A percentile compares a stretch with the other conserved stretches of the same genome.
phyloP scores from a whole-genome alignment of 2,329 filamentous ascomycete genomes.

The Neophaeococcomyces mojaviensis region DNA sequence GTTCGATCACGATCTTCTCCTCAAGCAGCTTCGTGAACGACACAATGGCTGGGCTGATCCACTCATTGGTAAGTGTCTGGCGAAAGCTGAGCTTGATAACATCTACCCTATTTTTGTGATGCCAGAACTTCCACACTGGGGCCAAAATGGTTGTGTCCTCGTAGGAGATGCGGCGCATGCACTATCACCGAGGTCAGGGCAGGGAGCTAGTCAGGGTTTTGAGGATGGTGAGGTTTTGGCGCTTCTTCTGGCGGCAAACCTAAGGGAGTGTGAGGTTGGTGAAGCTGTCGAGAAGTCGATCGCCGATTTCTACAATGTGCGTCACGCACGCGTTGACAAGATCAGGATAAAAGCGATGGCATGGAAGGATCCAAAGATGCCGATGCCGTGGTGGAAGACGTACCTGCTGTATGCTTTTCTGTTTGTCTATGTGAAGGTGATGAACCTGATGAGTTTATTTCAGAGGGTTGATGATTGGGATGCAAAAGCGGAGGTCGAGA shows the following conservation, averaged over 20 bases:
- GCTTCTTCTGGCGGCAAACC: background rate
- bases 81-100: constrained; percentile 31
- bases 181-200: background rate
- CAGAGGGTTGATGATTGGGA: background rate
- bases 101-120: constrained; percentile 44
- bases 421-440: background rate
- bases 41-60: constrained; percentile 40
- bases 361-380: constrained; percentile 2
- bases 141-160: constrained; percentile 36
- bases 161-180: constrained; percentile 51
- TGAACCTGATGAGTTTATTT: background rate
- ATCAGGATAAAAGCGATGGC: constrained; percentile 1
- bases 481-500: constrained; percentile 1
- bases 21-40: constrained; percentile 27
- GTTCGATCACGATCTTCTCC: constrained; percentile 24
- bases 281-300: background rate
- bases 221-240: background rate
- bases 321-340: background rate
- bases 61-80: constrained; percentile 33
- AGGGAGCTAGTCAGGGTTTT: constrained; percentile 1
- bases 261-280: background rate
- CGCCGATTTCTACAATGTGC: background rate
- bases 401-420: background rate
- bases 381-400: constrained; percentile 1
- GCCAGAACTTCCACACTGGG: constrained; percentile 41